Percentiles rank a stretch among this genome's conserved stretches.
phyloP scores from a whole-genome alignment of 2,329 filamentous ascomycete genomes.

The Ceratocystis huliohia region DNA sequence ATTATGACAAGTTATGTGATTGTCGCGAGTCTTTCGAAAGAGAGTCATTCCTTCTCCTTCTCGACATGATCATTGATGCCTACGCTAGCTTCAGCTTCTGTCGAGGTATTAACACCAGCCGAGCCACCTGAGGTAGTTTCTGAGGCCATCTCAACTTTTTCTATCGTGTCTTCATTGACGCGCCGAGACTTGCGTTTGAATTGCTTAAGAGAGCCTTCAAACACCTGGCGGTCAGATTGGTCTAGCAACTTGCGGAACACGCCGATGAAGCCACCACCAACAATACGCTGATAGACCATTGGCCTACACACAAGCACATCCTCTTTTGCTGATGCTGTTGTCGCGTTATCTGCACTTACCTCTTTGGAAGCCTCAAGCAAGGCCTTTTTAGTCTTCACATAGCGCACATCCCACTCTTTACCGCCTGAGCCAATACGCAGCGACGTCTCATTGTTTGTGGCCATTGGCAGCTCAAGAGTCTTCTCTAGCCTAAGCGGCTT shows the following conservation, averaged over 20 bases:
- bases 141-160: neutral
- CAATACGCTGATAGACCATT: conserved; percentile 31
- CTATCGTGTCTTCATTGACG: neutral
- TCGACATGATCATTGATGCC: neutral
- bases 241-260: conserved; percentile 29
- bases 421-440: conserved; percentile 38
- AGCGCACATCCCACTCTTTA: conserved; percentile 51
- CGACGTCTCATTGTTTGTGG: conserved; percentile 31
- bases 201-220: conserved; percentile 11
- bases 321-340: conserved; percentile 13
- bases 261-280: conserved; percentile 33
- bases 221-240: conserved; percentile 5
- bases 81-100: neutral
- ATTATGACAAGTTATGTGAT: neutral
- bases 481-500: conserved; percentile 38
- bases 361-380: conserved; percentile 23
- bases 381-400: conserved; percentile 27
- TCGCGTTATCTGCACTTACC: conserved; percentile 21
- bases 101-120: neutral
- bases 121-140: neutral
- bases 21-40: no score
- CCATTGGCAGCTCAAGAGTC: conserved; percentile 44
- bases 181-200: neutral
- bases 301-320: conserved; percentile 33
- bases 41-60: no score